Base-by-base conservation (phyloP, 1,139 yeast species). In the Diutina scorzettiae region DNA sequence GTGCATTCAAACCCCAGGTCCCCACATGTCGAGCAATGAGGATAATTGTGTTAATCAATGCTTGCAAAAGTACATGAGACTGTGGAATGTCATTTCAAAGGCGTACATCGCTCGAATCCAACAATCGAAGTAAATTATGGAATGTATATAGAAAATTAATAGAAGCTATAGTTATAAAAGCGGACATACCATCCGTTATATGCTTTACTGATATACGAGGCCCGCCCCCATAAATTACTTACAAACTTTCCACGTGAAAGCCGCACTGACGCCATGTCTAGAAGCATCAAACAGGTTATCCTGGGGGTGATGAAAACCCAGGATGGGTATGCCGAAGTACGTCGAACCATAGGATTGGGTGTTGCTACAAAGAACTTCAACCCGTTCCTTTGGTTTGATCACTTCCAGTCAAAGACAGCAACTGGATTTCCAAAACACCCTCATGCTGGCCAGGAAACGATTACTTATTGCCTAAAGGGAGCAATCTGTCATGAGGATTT, bases 391-490 rank as follows among this genome's bases (percentile, higher is more conserved):
- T 71, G 86, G 80, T 68, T 85, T 43, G 96, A 87, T 56, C 94
- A 86, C 55, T 85, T 86, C 58, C 46, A 56, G n/a, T 55, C 59
- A 43, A 48, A 54, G 8, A 7, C 19, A 5, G 16, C 19, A 6
- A 67, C 64, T 14, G 93, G 93, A 0, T 86, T 86, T 64, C 95
- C 95, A 5, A 89, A 83, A 51, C 96, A 87, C 57, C 96, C 96
- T 20, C 96, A 87, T 59, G 73, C 86, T 46, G 95, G 95, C 25
- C 93, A 84, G 60, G 95, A 85, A 59, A 87, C 96, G 23, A 76
- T 87, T 47, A 82, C 95, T 3, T 76, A 80, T 52, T 64, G 86
- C 44, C 60, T 79, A 46, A 69, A 75, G 44, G 96, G 96, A 41
- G 78, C 76, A 45, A 66, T 87, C 60, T 89, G 93, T 23, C 96